phyloP scores from a whole-genome alignment of 371 early-diverging fungal species.

The Lichtheimia ornata region DNA sequence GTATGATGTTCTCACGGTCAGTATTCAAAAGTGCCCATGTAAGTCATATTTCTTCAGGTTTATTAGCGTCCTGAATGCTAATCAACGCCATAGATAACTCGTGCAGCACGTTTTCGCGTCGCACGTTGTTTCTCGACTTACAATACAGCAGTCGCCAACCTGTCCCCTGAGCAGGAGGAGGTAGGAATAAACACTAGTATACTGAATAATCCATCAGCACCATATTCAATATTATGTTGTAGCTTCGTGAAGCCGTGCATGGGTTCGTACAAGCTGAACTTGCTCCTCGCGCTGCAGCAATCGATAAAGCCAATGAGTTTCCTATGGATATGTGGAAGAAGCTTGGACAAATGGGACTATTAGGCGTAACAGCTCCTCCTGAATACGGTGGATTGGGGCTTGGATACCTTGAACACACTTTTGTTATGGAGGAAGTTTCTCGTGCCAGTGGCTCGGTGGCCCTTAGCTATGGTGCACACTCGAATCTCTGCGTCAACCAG shows the following conservation, averaged over 20 bases:
- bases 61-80: too few relatives aligned
- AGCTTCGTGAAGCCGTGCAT: conserved; percentile 74
- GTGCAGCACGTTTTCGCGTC: neutral
- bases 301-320: conserved; percentile 88
- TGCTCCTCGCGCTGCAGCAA: conserved; percentile 79
- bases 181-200: conserved; percentile 19
- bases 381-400: conserved; percentile 90
- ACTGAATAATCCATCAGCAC: conserved; percentile 28
- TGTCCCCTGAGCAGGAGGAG: conserved; percentile 73
- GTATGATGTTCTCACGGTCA: too few relatives aligned
- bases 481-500: conserved; percentile 97
- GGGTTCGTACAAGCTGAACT: conserved; percentile 85
- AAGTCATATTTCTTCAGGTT: too few relatives aligned
- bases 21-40: too few relatives aligned
- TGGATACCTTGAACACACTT: conserved; percentile 91
- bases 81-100: too few relatives aligned
- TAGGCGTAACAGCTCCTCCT: conserved; percentile 88
- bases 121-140: conserved; percentile 45
- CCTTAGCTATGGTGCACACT: conserved; percentile 95
- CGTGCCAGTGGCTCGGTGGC: conserved; percentile 92
- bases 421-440: conserved; percentile 94
- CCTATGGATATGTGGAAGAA: conserved; percentile 97
- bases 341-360: conserved; percentile 94
- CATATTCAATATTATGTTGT: conserved; percentile 3
- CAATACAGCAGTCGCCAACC: conserved; percentile 74